Conservation (phyloP, 495 filamentous ascomycete species). For the Xylaria curta region DNA sequence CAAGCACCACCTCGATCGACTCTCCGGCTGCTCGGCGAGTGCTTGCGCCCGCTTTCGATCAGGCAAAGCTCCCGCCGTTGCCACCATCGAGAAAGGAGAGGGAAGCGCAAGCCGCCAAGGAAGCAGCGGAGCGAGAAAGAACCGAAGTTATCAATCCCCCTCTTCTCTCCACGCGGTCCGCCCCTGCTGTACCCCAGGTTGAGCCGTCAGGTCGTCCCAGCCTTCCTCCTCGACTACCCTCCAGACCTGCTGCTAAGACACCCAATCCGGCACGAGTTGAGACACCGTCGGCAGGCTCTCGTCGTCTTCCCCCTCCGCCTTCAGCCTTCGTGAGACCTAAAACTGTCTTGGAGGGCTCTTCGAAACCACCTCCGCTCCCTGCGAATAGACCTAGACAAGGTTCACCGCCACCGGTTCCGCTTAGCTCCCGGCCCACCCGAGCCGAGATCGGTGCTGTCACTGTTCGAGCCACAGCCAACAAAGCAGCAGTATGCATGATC, state of each 20-base stretch:
- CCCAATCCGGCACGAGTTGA: constrained; percentile 30
- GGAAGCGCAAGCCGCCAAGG: constrained; percentile 51
- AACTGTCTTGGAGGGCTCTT: constrained; percentile 30
- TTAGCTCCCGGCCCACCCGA: constrained; percentile 51
- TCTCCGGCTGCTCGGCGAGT: constrained; percentile 40
- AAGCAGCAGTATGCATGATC: constrained; percentile 63
- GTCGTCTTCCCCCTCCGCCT: constrained; percentile 51
- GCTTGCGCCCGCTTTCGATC: constrained; percentile 55
- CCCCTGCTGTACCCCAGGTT: constrained; percentile 29
- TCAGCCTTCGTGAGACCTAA: constrained; percentile 36
- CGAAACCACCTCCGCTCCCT: constrained; percentile 23
- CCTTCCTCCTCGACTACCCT: constrained; percentile 52
- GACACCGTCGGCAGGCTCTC: constrained; percentile 34
- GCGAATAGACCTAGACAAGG: constrained; percentile 29
- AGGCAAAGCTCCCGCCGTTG: constrained; percentile 57
- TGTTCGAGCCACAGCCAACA: constrained; percentile 39
- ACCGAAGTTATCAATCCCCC: constrained; percentile 31
- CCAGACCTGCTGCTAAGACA: constrained; percentile 42
- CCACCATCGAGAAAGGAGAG: constrained; percentile 52
- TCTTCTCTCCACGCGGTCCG: constrained; percentile 32
- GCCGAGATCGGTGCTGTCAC: constrained; percentile 50
- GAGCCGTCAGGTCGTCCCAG: constrained; percentile 39
- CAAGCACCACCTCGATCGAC: constrained; percentile 42
- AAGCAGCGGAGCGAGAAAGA: constrained; percentile 40
- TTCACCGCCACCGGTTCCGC: constrained; percentile 54